Conservation (phyloP, 371 early-diverging fungal genomes). For the Actinomucor elegans region DNA sequence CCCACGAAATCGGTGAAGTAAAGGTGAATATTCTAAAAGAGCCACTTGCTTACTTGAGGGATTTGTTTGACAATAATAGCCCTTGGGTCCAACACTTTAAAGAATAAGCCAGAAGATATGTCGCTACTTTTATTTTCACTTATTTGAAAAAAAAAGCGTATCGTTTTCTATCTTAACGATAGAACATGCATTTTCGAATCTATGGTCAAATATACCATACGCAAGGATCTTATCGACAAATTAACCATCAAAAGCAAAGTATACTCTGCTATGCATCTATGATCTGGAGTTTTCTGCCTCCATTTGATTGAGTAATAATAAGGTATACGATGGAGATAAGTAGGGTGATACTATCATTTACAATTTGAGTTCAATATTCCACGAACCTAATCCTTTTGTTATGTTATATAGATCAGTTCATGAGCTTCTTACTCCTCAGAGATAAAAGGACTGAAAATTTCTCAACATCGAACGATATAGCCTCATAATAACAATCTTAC, state of each 20-base stretch:
- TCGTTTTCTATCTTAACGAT: too few relatives aligned
- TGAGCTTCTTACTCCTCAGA: not conserved
- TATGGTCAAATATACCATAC: conserved; percentile 3
- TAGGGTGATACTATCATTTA: not conserved
- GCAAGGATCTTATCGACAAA: not conserved
- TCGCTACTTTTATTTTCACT: conserved; percentile 1
- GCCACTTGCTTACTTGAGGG: not conserved
- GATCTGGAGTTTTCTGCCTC: not conserved
- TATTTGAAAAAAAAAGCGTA: not conserved
- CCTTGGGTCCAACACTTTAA: not conserved
- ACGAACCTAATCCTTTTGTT: not conserved
- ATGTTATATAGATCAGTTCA: not conserved
- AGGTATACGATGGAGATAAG: too few relatives aligned
- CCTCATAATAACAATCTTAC: not conserved
- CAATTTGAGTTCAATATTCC: not conserved
- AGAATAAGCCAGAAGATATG: not conserved
- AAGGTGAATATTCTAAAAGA: not conserved
- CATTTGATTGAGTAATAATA: not conserved
- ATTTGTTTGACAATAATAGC: not conserved
- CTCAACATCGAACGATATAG: not conserved
- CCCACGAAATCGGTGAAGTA: not conserved
- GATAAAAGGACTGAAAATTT: not conserved
- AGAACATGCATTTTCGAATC: conserved; percentile 1
- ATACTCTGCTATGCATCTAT: conserved; percentile 3
- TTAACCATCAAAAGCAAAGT: not conserved